Conservation (phyloP, 2,329 filamentous ascomycete species). For the Pseudogymnoascus sp. region DNA sequence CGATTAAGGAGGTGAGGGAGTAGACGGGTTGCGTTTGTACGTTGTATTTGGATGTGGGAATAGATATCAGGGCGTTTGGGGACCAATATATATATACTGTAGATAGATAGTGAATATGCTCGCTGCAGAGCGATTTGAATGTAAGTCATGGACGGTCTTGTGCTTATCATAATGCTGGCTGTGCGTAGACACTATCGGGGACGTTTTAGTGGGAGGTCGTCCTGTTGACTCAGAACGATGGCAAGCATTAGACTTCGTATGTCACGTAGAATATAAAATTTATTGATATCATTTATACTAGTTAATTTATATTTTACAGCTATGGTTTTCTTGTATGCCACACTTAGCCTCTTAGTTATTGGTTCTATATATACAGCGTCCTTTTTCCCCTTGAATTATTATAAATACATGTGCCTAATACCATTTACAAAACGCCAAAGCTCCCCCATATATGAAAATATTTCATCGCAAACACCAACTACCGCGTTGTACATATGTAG, state of each 20-base stretch:
- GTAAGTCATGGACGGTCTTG: not conserved
- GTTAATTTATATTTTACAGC: not conserved
- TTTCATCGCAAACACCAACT: not conserved
- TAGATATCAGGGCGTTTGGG: not conserved
- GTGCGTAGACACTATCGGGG: no score
- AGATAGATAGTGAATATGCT: constrained; percentile 5
- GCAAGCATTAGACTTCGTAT: not conserved
- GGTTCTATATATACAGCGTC: not conserved
- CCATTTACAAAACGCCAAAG: not conserved
- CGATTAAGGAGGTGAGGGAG: constrained; percentile 9
- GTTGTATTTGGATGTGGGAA: not conserved
- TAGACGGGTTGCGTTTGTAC: not conserved
- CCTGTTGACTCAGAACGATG: not conserved
- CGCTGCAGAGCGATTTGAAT: not conserved
- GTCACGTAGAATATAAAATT: not conserved
- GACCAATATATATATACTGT: not conserved
- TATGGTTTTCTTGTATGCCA: not conserved
- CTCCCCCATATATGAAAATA: not conserved
- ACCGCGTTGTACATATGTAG: not conserved
- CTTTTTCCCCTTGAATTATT: not conserved
- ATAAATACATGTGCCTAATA: not conserved
- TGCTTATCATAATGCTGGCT: not conserved
- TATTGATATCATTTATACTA: not conserved
- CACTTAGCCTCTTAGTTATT: not conserved
- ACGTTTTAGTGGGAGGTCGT: not conserved